Evolutionary conservation across 148 eudicot species (phyloP).

Genomic region (Heliamphora exappendiculata): DNA sequence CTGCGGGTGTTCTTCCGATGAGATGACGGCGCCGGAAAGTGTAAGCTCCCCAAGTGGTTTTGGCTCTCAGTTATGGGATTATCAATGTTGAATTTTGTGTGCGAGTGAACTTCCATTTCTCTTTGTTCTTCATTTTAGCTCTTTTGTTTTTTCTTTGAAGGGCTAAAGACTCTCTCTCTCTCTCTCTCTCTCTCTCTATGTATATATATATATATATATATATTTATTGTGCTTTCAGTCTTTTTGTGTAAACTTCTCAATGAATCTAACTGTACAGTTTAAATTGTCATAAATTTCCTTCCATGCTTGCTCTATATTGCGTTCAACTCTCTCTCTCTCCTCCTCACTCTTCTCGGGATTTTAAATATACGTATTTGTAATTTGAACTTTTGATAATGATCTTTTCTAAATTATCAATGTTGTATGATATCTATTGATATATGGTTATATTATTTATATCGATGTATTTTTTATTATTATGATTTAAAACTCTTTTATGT

Average conservation of each 20-base stretch:
- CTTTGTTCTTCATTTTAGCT: slow-evolving; percentile 10
- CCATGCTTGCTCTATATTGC: background rate
- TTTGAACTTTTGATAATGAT: too few relatives aligned
- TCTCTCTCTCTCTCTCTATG: too few relatives aligned
- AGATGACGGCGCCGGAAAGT: background rate
- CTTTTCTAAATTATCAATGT: too few relatives aligned
- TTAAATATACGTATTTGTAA: too few relatives aligned
- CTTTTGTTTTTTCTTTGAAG: slow-evolving; percentile 17
- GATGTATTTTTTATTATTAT: too few relatives aligned
- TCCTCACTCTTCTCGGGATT: too few relatives aligned
- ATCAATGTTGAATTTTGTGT: slow-evolving; percentile 10
- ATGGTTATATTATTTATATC: too few relatives aligned
- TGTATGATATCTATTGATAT: too few relatives aligned
- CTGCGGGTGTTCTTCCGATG: slow-evolving; percentile 9
- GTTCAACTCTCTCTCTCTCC: background rate
- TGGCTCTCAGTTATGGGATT: slow-evolving; percentile 47
- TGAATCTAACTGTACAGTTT: background rate
- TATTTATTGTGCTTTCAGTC: too few relatives aligned
- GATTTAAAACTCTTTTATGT: too few relatives aligned
- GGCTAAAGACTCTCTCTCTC: slow-evolving; percentile 15
- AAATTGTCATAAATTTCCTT: background rate
- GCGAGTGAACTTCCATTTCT: background rate
- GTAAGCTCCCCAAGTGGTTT: slow-evolving; percentile 1
- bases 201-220: too few relatives aligned
- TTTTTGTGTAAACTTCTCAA: background rate